These are phyloP conservation scores for Colletotrichum echinochloae DNA, from an alignment of 2,329 filamentous ascomycete genomes.

Conservation along the genomic window DNA sequence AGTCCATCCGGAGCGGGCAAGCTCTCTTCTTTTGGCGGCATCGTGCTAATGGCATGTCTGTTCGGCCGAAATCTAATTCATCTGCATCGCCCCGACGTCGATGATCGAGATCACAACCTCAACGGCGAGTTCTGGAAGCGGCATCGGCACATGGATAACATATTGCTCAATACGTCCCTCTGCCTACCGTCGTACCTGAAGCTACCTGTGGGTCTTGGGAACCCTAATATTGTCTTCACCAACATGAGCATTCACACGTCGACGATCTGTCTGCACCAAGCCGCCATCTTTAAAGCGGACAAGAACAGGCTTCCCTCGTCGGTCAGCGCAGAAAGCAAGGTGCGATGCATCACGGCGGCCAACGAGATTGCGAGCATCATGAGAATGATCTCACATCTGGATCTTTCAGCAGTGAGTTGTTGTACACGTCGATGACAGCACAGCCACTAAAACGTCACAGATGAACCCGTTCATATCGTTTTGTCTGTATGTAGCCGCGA, in stretches of 20 bases:
- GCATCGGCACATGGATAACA: slow-evolving; percentile 89
- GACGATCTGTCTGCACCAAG: slow-evolving; percentile 97
- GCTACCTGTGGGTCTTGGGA: slow-evolving; percentile 78
- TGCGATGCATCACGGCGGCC: slow-evolving; percentile 91
- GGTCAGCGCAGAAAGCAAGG: slow-evolving; percentile 89
- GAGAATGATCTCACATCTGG: slow-evolving; percentile 92
- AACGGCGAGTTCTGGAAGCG: slow-evolving; percentile 97
- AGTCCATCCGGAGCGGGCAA: slow-evolving; percentile 77
- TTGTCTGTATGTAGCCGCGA: slow-evolving; percentile 93
- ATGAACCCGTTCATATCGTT: slow-evolving; percentile 97
- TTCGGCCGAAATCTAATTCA: slow-evolving; percentile 94
- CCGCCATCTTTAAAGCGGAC: slow-evolving; percentile 96
- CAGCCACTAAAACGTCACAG: slow-evolving; percentile 59
- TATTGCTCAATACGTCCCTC: slow-evolving; percentile 87
- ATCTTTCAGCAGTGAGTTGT: slow-evolving; percentile 79
- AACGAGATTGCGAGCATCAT: slow-evolving; percentile 95
- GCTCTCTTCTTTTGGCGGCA: slow-evolving; percentile 81
- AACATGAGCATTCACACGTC: slow-evolving; percentile 99
- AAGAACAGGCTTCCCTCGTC: slow-evolving; percentile 82
- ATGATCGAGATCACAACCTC: slow-evolving; percentile 87
- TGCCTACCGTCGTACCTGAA: slow-evolving; percentile 85
- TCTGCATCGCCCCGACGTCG: slow-evolving; percentile 84
- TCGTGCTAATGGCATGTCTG: slow-evolving; percentile 87
- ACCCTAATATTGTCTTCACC: slow-evolving; percentile 89
- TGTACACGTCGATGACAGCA: neutral